phyloP scores from a whole-genome alignment of 768 basidiomycete species.

The Phanerochaete carnosa region DNA sequence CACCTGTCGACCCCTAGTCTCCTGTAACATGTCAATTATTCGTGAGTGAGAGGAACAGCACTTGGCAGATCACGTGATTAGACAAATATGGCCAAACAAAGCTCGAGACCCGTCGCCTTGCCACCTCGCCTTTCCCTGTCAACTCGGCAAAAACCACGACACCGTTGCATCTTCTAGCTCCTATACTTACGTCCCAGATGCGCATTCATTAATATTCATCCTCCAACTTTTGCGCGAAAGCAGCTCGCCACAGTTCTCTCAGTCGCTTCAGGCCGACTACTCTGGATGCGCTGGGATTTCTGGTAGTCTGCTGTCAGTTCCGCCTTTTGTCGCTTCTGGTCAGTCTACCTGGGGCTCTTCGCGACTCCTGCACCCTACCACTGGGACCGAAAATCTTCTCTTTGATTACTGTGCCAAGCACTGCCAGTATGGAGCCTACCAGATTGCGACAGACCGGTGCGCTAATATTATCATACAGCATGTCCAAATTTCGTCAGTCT shows the following conservation, averaged over 20 bases:
- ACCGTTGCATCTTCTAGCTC: not conserved
- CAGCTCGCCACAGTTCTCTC: not conserved
- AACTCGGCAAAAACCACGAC: not conserved
- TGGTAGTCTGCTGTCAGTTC: not conserved
- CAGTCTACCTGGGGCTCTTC: not conserved
- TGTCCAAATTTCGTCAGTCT: conserved; percentile 19
- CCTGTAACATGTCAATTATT: too few species aligned
- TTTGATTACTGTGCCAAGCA: conserved; percentile 40
- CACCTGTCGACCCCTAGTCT: too few species aligned
- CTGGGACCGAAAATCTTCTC: conserved; percentile 26
- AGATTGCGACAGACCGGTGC: conserved; percentile 41
- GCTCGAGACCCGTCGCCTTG: too few species aligned
- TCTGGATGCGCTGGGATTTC: not conserved
- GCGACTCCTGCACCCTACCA: conserved; percentile 10
- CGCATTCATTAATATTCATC: not conserved
- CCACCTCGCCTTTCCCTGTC: conserved; percentile 14
- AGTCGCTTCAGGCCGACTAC: not conserved
- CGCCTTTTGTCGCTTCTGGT: not conserved
- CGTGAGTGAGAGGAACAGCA: too few species aligned
- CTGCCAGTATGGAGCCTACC: conserved; percentile 37
- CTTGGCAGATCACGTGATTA: too few species aligned
- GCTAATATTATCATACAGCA: conserved; percentile 45
- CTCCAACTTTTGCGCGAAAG: not conserved
- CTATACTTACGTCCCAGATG: not conserved
- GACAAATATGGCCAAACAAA: too few species aligned